Evolutionary conservation across 202 grass and related monocot species (phyloP).

Genomic region (Saccharum hybrid): DNA sequence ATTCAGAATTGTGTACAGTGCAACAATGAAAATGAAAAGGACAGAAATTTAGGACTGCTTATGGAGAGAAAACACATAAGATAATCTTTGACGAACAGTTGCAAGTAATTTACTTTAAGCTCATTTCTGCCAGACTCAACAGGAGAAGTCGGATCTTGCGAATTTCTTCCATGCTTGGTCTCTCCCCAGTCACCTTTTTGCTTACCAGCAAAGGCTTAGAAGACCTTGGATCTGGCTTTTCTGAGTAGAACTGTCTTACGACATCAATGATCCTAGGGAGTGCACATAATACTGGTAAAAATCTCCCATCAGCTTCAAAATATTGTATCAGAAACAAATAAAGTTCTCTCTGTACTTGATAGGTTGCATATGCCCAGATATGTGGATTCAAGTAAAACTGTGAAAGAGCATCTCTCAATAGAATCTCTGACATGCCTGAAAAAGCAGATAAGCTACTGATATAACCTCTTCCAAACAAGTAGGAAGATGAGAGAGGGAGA

Average conservation of each 20-base stretch:
- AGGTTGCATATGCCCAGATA: slow-evolving; percentile 82
- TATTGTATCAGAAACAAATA: slow-evolving; percentile 90
- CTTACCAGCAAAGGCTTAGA: slow-evolving; percentile 69
- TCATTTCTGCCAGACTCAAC: slow-evolving; percentile 96
- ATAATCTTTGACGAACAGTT: slow-evolving; percentile 36
- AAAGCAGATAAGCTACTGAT: slow-evolving; percentile 45
- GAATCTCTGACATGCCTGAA: slow-evolving; percentile 82
- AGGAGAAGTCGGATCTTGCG: slow-evolving; percentile 87
- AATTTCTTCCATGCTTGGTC: slow-evolving; percentile 77
- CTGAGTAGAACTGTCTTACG: slow-evolving; percentile 77
- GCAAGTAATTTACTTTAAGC: slow-evolving; percentile 64
- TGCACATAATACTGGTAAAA: slow-evolving; percentile 75
- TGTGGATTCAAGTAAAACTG: slow-evolving; percentile 93
- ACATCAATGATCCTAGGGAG: slow-evolving; percentile 85
- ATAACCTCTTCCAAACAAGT: slow-evolving; percentile 1
- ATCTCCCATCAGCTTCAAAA: slow-evolving; percentile 74
- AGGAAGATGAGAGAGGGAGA: slow-evolving; percentile 4
- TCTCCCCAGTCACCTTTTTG: slow-evolving; percentile 69
- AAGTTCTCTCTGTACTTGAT: slow-evolving; percentile 90
- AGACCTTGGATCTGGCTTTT: slow-evolving; percentile 65
- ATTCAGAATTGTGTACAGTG: slow-evolving; percentile 23
- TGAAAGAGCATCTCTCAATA: slow-evolving; percentile 86
- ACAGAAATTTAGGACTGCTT: background rate
- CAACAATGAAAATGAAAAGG: slow-evolving; percentile 26
- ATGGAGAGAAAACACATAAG: slow-evolving; percentile 39